Conservation (phyloP, 2,329 filamentous ascomycete genomes). For the Rasamsonia emersonii region DNA sequence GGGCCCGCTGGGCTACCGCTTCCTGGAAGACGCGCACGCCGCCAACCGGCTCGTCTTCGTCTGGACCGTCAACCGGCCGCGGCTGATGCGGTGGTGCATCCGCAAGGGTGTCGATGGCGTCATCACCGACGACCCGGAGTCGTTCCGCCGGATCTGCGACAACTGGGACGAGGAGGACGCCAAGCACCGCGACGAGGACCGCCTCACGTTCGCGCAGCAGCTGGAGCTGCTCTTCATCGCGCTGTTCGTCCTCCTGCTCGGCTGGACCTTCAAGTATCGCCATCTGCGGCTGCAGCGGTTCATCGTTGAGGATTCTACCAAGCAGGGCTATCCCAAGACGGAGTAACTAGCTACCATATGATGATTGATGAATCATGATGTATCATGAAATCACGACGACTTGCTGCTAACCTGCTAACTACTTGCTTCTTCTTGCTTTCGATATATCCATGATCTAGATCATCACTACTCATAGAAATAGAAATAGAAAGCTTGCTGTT, state of each 20-base stretch:
- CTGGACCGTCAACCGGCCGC: slow-evolving; percentile 80
- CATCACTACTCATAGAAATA: no score
- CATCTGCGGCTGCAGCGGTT: neutral
- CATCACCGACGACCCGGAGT: slow-evolving; percentile 71
- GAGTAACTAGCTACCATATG: no score
- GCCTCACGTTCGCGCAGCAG: slow-evolving; percentile 3
- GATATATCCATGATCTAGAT: no score
- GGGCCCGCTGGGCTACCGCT: slow-evolving; percentile 56
- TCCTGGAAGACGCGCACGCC: slow-evolving; percentile 54
- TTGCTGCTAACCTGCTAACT: no score
- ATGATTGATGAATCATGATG: no score
- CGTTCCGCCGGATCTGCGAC: slow-evolving; percentile 6
- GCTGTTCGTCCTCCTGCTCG: slow-evolving; percentile 5
- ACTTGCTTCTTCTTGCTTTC: no score
- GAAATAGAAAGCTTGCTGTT: no score
- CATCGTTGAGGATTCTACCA: neutral
- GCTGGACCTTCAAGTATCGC: slow-evolving; percentile 3
- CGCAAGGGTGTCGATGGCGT: slow-evolving; percentile 62
- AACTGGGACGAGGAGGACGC: slow-evolving; percentile 2
- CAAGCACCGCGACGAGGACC: slow-evolving; percentile 4
- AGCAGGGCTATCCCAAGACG: neutral
- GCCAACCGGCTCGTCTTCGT: slow-evolving; percentile 55
- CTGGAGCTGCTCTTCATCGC: slow-evolving; percentile 3
- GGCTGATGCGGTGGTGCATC: slow-evolving; percentile 76
- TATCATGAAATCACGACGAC: no score